Evolutionary conservation across 768 basidiomycete genomes (phyloP).

Genomic region (Boletus tomentosulus): DNA sequence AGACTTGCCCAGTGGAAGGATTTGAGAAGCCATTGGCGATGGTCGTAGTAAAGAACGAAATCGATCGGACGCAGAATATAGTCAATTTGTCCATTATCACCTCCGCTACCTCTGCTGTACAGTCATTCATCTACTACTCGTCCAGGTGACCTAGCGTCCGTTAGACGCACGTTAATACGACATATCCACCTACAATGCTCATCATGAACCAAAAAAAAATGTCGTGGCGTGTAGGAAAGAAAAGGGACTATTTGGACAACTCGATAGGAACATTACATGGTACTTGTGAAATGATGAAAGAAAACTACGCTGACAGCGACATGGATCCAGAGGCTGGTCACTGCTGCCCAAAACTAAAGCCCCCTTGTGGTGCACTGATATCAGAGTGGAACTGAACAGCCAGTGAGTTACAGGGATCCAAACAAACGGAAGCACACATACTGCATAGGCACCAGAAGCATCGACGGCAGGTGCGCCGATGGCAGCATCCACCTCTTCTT

Average conservation of each 20-base stretch:
- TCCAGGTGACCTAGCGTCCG: constrained; percentile 26
- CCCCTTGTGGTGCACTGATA: constrained; percentile 87
- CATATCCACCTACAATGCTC: constrained; percentile 18
- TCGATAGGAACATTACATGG: constrained; percentile 14
- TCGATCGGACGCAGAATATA: not conserved
- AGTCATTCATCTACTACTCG: constrained; percentile 18
- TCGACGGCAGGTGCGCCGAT: constrained; percentile 76
- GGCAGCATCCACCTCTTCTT: constrained; percentile 87
- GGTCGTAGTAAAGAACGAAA: constrained; percentile 3
- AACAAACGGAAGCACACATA: constrained; percentile 34
- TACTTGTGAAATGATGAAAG: constrained; percentile 20
- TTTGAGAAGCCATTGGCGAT: constrained; percentile 80
- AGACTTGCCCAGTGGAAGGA: constrained; percentile 78
- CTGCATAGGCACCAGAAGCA: constrained; percentile 68
- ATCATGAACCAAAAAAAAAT: constrained; percentile 20
- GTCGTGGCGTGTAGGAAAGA: constrained; percentile 8
- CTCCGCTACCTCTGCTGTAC: constrained; percentile 12
- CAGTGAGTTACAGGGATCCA: constrained; percentile 4
- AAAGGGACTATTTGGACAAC: constrained; percentile 12
- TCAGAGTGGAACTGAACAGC: constrained; percentile 70
- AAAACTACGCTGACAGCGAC: constrained; percentile 3
- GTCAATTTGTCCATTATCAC: constrained; percentile 10
- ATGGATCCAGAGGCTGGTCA: constrained; percentile 15
- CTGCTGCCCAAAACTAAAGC: constrained; percentile 88
- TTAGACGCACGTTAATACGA: constrained; percentile 26